Percentiles rank a stretch among this genome's conserved stretches.
phyloP scores from a whole-genome alignment of 2,329 filamentous ascomycete genomes.

The Aspergillus transmontanensis region DNA sequence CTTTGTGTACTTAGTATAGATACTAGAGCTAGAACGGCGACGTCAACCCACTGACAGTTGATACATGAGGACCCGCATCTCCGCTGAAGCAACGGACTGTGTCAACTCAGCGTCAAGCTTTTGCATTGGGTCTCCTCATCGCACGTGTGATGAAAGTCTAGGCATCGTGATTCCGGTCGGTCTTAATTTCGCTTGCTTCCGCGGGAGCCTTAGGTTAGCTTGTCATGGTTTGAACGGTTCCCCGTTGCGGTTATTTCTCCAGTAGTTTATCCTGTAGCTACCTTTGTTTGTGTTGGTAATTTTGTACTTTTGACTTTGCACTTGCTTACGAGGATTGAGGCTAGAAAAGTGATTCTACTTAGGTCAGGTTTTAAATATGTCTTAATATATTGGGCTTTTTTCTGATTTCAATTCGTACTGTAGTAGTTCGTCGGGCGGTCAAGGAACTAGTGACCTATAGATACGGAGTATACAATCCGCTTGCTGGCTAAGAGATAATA shows the following conservation, averaged over 20 bases:
- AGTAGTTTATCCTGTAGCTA: slow-evolving; percentile 6
- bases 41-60: too few species aligned
- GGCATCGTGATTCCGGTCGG: neutral
- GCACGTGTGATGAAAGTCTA: neutral
- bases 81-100: slow-evolving; percentile 8
- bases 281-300: neutral
- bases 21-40: neutral
- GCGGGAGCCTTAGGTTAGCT: neutral
- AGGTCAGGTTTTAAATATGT: neutral
- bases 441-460: neutral
- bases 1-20: neutral
- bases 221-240: neutral
- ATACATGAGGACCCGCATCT: slow-evolving; percentile 1
- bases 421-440: neutral
- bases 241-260: neutral
- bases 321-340: neutral
- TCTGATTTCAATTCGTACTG: neutral
- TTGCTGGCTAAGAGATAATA: neutral
- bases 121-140: neutral
- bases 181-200: slow-evolving; percentile 9
- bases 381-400: neutral
- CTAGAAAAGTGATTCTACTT: neutral
- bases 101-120: slow-evolving; percentile 9
- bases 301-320: neutral
- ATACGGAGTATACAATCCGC: neutral